These are phyloP conservation scores for Colletotrichum neosansevieriae DNA, from an alignment of 2,329 filamentous ascomycete species.

Conservation along the genomic window DNA sequence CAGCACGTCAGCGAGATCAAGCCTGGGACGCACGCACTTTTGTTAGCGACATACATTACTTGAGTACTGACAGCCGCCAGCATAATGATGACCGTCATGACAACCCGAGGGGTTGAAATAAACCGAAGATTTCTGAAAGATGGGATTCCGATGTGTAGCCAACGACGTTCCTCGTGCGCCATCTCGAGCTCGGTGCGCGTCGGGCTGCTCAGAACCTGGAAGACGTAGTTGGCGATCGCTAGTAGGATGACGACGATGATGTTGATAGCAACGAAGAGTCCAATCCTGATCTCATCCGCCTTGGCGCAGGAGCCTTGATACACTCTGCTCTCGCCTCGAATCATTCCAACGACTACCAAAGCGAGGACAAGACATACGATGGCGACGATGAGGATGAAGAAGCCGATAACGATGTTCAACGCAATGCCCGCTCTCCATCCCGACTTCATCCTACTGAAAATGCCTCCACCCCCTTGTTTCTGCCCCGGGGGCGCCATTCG, in stretches of 20 bases:
- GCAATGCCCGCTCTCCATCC: slow-evolving; percentile 64
- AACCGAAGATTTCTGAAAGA: slow-evolving; percentile 62
- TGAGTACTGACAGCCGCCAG: slow-evolving; percentile 58
- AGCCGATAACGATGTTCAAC: slow-evolving; percentile 56
- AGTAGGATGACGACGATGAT: slow-evolving; percentile 57
- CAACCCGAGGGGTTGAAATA: slow-evolving; percentile 56
- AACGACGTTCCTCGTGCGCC: slow-evolving; percentile 59
- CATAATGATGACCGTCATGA: slow-evolving; percentile 55
- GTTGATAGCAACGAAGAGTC: slow-evolving; percentile 59
- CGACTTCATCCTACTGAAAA: slow-evolving; percentile 45
- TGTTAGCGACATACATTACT: slow-evolving; percentile 58
- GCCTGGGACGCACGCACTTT: background rate
- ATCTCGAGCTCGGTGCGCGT: slow-evolving; percentile 61
- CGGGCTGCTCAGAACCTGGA: slow-evolving; percentile 67
- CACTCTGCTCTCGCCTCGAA: slow-evolving; percentile 53
- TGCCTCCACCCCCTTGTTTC: slow-evolving; percentile 44
- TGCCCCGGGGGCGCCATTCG: slow-evolving; percentile 30
- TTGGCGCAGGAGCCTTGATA: slow-evolving; percentile 53
- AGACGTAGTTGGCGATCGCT: slow-evolving; percentile 64
- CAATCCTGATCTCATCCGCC: slow-evolving; percentile 54
- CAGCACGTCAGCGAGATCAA: slow-evolving; percentile 39
- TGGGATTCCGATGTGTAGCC: slow-evolving; percentile 67
- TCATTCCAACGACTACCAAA: slow-evolving; percentile 49
- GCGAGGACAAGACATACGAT: slow-evolving; percentile 56
- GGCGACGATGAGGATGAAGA: slow-evolving; percentile 53